Conservation (phyloP, 2,329 filamentous ascomycete species). For the Stachybotrys chlorohalonatus region DNA sequence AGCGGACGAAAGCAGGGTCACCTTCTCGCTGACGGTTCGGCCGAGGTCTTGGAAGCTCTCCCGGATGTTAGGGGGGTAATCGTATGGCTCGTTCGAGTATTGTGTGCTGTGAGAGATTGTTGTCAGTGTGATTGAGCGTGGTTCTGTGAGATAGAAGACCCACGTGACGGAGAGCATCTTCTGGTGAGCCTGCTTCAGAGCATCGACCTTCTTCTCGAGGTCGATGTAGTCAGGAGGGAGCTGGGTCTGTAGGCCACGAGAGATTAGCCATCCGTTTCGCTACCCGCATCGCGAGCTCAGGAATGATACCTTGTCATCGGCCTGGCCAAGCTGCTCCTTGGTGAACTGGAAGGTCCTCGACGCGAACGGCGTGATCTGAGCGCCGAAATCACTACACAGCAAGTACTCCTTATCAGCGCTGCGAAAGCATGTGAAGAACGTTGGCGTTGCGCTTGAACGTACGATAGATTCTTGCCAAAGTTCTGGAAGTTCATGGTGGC, state of each 20-base stretch:
- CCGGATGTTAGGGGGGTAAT: conserved; percentile 96
- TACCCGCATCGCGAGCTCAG: neutral
- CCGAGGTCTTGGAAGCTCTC: conserved; percentile 96
- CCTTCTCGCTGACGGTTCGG: conserved; percentile 93
- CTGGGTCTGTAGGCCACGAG: conserved; percentile 57
- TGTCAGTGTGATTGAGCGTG: conserved; percentile 10
- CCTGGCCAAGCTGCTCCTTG: conserved; percentile 93
- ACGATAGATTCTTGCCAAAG: conserved; percentile 48
- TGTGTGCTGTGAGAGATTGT: conserved; percentile 55
- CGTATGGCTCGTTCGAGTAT: conserved; percentile 80
- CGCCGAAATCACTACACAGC: conserved; percentile 50
- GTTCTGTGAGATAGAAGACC: conserved; percentile 26
- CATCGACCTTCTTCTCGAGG: conserved; percentile 97
- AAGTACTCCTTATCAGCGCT: neutral
- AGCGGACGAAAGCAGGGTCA: conserved; percentile 78
- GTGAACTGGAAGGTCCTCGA: conserved; percentile 94
- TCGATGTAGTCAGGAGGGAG: conserved; percentile 96
- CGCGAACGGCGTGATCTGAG: conserved; percentile 84
- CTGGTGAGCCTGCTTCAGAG: conserved; percentile 91
- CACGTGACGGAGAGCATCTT: conserved; percentile 96
- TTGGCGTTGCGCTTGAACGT: conserved; percentile 16
- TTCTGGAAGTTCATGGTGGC: conserved; percentile 49
- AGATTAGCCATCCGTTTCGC: neutral
- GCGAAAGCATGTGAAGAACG: neutral
- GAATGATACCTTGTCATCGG: conserved; percentile 71